Evolutionary conservation across 1,139 yeast species (phyloP).

Genomic region (Yamadazyma diddensiae): DNA sequence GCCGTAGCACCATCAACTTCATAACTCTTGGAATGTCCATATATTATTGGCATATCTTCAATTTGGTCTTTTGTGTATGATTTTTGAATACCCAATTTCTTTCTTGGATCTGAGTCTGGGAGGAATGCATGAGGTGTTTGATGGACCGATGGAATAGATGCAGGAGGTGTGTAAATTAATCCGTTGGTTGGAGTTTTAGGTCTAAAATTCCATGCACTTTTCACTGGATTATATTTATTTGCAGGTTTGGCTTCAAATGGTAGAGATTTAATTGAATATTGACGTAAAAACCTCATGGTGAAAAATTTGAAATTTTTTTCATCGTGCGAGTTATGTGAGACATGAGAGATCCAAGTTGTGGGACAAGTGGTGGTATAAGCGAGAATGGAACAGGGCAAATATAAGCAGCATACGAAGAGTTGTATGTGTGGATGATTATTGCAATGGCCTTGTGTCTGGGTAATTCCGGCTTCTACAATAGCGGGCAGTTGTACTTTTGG

Average conservation of each 20-base stretch:
- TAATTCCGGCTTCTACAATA: too few relatives aligned
- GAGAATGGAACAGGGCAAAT: too few relatives aligned
- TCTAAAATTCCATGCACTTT: conserved; percentile 44
- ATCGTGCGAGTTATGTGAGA: conserved; percentile 4
- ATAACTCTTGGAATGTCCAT: conserved; percentile 48
- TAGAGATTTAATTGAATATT: conserved; percentile 15
- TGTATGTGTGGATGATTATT: too few relatives aligned
- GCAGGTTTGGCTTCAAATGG: conserved; percentile 37
- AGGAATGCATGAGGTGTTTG: conserved; percentile 72
- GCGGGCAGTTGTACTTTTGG: too few relatives aligned
- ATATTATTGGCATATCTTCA: conserved; percentile 53
- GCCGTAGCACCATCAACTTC: conserved; percentile 61
- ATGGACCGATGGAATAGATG: conserved; percentile 27
- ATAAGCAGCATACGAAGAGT: too few relatives aligned
- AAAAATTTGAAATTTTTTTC: conserved; percentile 9
- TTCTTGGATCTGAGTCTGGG: conserved; percentile 63
- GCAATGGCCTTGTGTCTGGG: too few relatives aligned
- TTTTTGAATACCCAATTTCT: conserved; percentile 25
- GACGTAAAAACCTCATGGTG: conserved; percentile 12
- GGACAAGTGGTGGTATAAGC: too few relatives aligned
- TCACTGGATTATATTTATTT: conserved; percentile 35
- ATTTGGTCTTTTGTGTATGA: conserved; percentile 38
- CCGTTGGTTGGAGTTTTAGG: conserved; percentile 37
- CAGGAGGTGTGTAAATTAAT: conserved; percentile 39
- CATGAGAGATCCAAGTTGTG: too few relatives aligned